A percentile compares a stretch with the other conserved stretches of the same genome.
phyloP scores from a whole-genome alignment of 176 grass and related monocot species.

The Pharus latifolius region DNA sequence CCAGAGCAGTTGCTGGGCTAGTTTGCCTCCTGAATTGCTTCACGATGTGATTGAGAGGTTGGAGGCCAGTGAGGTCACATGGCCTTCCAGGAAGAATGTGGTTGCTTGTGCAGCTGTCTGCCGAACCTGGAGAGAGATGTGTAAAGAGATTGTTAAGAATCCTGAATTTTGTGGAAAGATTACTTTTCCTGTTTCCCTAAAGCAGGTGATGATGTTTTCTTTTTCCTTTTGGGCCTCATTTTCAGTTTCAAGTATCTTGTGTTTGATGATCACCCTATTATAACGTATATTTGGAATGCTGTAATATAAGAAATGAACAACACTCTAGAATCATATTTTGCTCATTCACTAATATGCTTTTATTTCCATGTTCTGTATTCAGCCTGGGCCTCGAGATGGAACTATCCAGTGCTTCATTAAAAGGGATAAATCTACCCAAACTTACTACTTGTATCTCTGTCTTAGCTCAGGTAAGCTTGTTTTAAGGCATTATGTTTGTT shows the following conservation, averaged over 20 bases:
- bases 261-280: not conserved
- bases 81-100: slow-evolving; percentile 58
- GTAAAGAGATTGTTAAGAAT: slow-evolving; percentile 62
- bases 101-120: slow-evolving; percentile 56
- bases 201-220: slow-evolving; percentile 47
- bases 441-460: slow-evolving; percentile 78
- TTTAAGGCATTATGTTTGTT: slow-evolving; percentile 7
- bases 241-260: not conserved
- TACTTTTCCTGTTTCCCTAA: slow-evolving; percentile 66
- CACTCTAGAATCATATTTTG: not conserved
- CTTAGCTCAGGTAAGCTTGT: slow-evolving; percentile 66
- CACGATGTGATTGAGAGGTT: slow-evolving; percentile 59
- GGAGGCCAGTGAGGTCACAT: slow-evolving; percentile 55
- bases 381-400: slow-evolving; percentile 76
- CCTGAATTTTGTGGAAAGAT: slow-evolving; percentile 60
- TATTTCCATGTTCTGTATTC: not conserved
- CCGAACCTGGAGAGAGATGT: slow-evolving; percentile 61
- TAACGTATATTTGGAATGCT: not conserved
- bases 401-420: slow-evolving; percentile 87
- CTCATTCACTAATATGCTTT: slow-evolving; percentile 17
- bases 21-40: slow-evolving; percentile 59
- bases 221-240: not conserved
- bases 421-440: slow-evolving; percentile 84
- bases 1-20: slow-evolving; percentile 60
- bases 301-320: not conserved